A percentile compares a stretch with the other conserved stretches of the same genome.
phyloP scores from a whole-genome alignment of 1,139 yeast genomes.

The Hyphopichia pseudoburtonii region DNA sequence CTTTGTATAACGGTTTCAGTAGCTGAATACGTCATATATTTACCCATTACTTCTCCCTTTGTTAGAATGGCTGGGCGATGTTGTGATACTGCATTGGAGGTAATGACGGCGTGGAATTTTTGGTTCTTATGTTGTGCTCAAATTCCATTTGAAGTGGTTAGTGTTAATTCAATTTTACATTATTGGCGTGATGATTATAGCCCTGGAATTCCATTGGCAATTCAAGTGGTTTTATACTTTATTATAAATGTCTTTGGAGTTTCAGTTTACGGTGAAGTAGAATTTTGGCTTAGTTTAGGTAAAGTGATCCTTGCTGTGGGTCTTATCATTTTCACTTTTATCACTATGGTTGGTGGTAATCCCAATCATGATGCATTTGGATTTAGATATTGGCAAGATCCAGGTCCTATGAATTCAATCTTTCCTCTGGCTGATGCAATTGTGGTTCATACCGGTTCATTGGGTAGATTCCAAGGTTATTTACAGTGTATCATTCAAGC shows the following conservation, averaged over 20 bases:
- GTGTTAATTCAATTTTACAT: constrained; percentile 74
- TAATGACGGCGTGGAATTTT: constrained; percentile 79
- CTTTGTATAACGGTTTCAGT: constrained; percentile 63
- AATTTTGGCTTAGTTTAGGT: constrained; percentile 54
- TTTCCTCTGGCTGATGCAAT: constrained; percentile 1
- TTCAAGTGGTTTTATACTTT: constrained; percentile 59
- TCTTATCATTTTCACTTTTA: constrained; percentile 17
- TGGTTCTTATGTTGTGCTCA: constrained; percentile 73
- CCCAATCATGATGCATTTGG: constrained; percentile 21
- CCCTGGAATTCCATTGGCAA: constrained; percentile 55
- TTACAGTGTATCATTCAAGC: constrained; percentile 18
- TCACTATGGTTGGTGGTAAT: constrained; percentile 22
- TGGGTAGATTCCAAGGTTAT: constrained; percentile 22
- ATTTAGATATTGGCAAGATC: constrained; percentile 22
- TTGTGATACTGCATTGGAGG: constrained; percentile 66
- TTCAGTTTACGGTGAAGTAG: constrained; percentile 67
- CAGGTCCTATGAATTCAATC: constrained; percentile 15
- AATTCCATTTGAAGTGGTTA: constrained; percentile 77
- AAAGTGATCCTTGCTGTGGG: constrained; percentile 37
- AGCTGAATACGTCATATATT: constrained; percentile 78
- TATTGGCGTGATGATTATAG: constrained; percentile 72
- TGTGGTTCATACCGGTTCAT: constrained; percentile 13
- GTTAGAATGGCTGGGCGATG: constrained; percentile 49
- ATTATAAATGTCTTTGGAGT: constrained; percentile 63
- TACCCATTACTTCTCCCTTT: constrained; percentile 66